Conservation (phyloP, 495 filamentous ascomycete genomes). For the Sabuloglossum arenarium region DNA sequence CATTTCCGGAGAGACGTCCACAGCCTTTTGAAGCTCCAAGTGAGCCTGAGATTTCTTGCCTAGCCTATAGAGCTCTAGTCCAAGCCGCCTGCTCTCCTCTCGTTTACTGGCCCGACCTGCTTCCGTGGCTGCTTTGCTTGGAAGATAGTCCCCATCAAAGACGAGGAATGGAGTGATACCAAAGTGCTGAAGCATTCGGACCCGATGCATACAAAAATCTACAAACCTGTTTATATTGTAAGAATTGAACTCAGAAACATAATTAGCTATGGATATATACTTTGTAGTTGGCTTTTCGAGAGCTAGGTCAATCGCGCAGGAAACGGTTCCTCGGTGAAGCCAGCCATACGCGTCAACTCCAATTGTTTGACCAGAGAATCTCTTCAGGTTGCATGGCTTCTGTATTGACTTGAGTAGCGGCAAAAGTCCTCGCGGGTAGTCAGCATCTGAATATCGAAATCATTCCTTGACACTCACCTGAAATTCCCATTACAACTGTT, state of each 20-base stretch:
- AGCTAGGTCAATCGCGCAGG: conserved; percentile 83
- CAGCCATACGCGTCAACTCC: conserved; percentile 95
- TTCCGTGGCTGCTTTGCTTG: conserved; percentile 90
- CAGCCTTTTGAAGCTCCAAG: conserved; percentile 76
- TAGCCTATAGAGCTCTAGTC: conserved; percentile 59
- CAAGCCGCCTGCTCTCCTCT: conserved; percentile 48
- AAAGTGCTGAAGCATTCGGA: conserved; percentile 81
- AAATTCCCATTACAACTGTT: conserved; percentile 41
- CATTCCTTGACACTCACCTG: conserved; percentile 26
- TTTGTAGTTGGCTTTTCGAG: conserved; percentile 70
- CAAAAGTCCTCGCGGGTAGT: conserved; percentile 47
- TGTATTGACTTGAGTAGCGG: conserved; percentile 92
- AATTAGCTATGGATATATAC: conserved; percentile 24
- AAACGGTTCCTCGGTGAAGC: conserved; percentile 83
- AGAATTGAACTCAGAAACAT: neutral
- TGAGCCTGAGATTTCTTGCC: conserved; percentile 66
- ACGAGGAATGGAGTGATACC: conserved; percentile 83
- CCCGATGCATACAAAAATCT: conserved; percentile 76
- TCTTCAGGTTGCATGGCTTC: conserved; percentile 64
- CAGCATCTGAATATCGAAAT: neutral
- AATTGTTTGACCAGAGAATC: conserved; percentile 71
- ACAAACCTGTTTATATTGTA: conserved; percentile 41
- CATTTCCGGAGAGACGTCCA: conserved; percentile 95
- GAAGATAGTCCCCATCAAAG: conserved; percentile 90
- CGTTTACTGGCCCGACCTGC: conserved; percentile 43